A percentile compares a stretch with the other conserved stretches of the same genome.
Conservation (phyloP, 306 rosid genomes). For the Lathyrus tuberosus region DNA sequence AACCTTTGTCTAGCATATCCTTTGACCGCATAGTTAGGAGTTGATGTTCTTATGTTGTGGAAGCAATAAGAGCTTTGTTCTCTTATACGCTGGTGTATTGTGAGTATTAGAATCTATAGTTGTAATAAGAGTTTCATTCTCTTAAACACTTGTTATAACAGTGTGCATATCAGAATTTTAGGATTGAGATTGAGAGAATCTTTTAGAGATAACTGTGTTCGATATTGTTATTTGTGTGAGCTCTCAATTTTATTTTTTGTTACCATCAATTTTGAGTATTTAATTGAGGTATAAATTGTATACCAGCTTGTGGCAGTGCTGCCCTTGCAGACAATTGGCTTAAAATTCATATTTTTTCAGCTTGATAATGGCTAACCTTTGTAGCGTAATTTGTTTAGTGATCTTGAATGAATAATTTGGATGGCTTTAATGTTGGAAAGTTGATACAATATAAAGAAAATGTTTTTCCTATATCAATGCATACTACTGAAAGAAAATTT, state of each 20-base stretch:
- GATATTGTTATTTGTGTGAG: too few species aligned
- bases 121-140: too few species aligned
- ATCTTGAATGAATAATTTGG: slow-evolving; percentile 39
- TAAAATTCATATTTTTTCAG: slow-evolving; percentile 41
- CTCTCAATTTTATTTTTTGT: slow-evolving; percentile 3
- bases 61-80: too few species aligned
- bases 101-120: too few species aligned
- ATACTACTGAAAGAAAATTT: slow-evolving; percentile 17
- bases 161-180: too few species aligned
- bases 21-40: too few species aligned
- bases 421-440: slow-evolving; percentile 36
- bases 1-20: too few species aligned
- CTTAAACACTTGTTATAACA: too few species aligned
- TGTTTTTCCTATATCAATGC: not conserved
- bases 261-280: slow-evolving; percentile 48
- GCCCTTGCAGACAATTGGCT: slow-evolving; percentile 39
- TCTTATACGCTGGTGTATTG: too few species aligned
- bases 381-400: slow-evolving; percentile 37
- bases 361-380: slow-evolving; percentile 42
- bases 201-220: too few species aligned
- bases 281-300: slow-evolving; percentile 32
- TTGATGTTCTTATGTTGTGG: too few species aligned
- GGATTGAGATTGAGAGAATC: too few species aligned
- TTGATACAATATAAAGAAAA: slow-evolving; percentile 3
- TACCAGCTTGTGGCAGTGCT: slow-evolving; percentile 35